Percentiles rank a stretch among this genome's conserved stretches.
These are phyloP conservation scores for Fusarium brevicatenulatum DNA, from an alignment of 2,329 filamentous ascomycete genomes.

Conservation along the genomic window DNA sequence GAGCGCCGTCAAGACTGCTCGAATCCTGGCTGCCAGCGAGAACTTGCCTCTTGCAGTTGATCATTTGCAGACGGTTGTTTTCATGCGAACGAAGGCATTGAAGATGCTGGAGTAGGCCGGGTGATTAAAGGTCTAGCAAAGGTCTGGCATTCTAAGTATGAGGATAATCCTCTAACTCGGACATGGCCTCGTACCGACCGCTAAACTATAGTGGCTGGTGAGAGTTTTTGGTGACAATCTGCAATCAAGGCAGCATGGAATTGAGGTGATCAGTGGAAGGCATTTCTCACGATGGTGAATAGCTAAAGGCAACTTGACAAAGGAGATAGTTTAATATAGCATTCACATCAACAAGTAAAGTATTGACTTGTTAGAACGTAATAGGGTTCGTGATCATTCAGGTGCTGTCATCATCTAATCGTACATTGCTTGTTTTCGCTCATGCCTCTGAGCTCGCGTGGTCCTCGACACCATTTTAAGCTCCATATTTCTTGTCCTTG, in stretches of 20 bases:
- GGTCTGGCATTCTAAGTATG: not conserved
- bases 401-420: not conserved
- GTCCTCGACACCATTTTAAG: not conserved
- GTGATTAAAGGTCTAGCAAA: accelerated
- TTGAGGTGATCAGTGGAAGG: not conserved
- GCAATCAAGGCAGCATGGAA: not conserved
- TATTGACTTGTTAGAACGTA: not conserved
- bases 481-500: conserved; percentile 62
- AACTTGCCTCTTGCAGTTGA: not conserved
- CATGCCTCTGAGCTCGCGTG: not conserved
- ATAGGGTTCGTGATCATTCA: conserved; percentile 11
- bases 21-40: conserved; percentile 3
- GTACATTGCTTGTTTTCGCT: not conserved
- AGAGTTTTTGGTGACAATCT: not conserved
- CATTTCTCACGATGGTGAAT: not conserved
- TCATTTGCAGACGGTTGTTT: conserved; percentile 11
- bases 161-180: not conserved
- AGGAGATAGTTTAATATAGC: not conserved
- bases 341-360: not conserved
- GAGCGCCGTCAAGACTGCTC: conserved; percentile 19
- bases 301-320: not conserved
- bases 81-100: not conserved
- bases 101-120: not conserved
- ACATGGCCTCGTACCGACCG: not conserved
- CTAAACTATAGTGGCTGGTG: not conserved